phyloP scores from a whole-genome alignment of 805 yeast species.

The Spathaspora boniae region DNA sequence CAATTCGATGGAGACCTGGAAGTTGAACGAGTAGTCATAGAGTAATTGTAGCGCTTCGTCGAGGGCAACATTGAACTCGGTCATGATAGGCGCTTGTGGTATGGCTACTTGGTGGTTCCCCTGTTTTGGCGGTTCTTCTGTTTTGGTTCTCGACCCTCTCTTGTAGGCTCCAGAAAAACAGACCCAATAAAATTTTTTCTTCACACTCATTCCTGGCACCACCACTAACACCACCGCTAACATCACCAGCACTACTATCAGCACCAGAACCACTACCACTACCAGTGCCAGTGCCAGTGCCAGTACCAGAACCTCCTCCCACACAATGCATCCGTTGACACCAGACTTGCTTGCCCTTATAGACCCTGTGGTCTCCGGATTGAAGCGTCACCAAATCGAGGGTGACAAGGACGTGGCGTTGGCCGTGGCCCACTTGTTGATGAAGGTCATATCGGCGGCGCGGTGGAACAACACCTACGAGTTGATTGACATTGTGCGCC shows the following conservation, averaged over 20 bases:
- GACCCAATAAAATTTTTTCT: neutral
- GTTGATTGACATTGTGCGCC: conserved; percentile 66
- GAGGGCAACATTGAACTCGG: conserved; percentile 18
- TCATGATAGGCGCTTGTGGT: conserved; percentile 9
- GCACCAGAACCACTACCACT: too few species aligned
- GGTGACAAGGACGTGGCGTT: conserved; percentile 84
- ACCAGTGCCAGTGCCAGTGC: too few species aligned
- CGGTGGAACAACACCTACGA: conserved; percentile 77
- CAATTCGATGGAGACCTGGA: conserved; percentile 32
- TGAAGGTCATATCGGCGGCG: conserved; percentile 84
- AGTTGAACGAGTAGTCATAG: conserved; percentile 30
- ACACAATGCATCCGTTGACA: conserved; percentile 15
- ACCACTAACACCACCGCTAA: neutral
- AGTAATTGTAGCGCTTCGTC: conserved; percentile 21
- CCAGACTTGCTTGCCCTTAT: conserved; percentile 34
- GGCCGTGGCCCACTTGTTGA: conserved; percentile 80
- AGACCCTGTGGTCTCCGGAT: conserved; percentile 42
- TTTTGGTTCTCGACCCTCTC: too few species aligned
- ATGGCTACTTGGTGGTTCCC: too few species aligned
- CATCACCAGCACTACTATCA: too few species aligned
- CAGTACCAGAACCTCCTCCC: neutral
- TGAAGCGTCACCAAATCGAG: conserved; percentile 79
- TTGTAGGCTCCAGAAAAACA: too few species aligned
- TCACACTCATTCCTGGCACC: neutral
- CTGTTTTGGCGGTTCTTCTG: too few species aligned